Evolutionary conservation across 257 asterid genomes (phyloP).

Genomic region (Forsythia viridissima): DNA sequence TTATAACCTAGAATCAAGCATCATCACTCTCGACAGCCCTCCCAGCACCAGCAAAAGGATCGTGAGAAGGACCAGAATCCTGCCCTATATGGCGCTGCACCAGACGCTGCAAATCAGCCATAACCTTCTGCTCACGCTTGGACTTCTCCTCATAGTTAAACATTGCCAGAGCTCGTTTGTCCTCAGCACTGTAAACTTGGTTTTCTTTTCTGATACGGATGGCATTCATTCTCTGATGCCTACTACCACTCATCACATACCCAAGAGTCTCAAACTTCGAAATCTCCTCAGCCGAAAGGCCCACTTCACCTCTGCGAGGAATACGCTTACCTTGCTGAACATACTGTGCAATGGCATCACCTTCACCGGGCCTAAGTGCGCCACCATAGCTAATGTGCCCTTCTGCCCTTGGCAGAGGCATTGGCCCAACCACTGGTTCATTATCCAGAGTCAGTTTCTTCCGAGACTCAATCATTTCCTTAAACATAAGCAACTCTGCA

Average conservation of each 20-base stretch:
- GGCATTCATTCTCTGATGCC: slow-evolving; percentile 99
- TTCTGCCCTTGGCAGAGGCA: slow-evolving; percentile 94
- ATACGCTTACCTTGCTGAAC: slow-evolving; percentile 99
- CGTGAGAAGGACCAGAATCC: slow-evolving; percentile 85
- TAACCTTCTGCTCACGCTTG: slow-evolving; percentile 95
- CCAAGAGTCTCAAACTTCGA: slow-evolving; percentile 85
- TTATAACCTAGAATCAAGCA: slow-evolving; percentile 34
- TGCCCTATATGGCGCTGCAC: slow-evolving; percentile 95
- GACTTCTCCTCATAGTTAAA: slow-evolving; percentile 98
- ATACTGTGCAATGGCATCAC: slow-evolving; percentile 98
- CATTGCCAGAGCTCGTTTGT: slow-evolving; percentile 95
- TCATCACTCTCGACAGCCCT: slow-evolving; percentile 60
- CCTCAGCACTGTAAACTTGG: slow-evolving; percentile 98
- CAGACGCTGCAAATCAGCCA: slow-evolving; percentile 95
- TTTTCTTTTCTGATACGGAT: slow-evolving; percentile 98
- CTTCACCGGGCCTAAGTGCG: slow-evolving; percentile 99
- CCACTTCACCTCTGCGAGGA: slow-evolving; percentile 99
- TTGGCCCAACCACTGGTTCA: slow-evolving; percentile 80
- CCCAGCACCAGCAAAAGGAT: slow-evolving; percentile 83
- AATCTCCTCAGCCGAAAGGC: slow-evolving; percentile 96
- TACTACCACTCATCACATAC: slow-evolving; percentile 99
- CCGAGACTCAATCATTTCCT: slow-evolving; percentile 66
- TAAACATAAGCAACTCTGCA: slow-evolving; percentile 55
- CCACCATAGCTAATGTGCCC: slow-evolving; percentile 99
- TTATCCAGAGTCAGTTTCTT: slow-evolving; percentile 58